Evolutionary conservation across 495 filamentous ascomycete genomes (phyloP).

Genomic region (Penicillium coprophilum): DNA sequence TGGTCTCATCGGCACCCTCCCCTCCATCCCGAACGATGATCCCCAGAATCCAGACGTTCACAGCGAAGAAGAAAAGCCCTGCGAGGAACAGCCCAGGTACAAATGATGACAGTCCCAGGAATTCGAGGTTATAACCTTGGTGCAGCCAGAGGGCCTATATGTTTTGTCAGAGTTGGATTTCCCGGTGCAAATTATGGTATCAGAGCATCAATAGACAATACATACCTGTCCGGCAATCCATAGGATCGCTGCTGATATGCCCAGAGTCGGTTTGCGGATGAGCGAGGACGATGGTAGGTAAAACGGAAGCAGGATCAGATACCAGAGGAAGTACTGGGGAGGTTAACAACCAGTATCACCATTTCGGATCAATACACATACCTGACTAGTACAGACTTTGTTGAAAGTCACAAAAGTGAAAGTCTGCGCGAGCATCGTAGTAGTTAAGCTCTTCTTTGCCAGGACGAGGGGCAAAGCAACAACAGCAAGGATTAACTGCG

Average conservation of each 20-base stretch:
- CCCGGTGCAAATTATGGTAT: neutral
- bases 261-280: conserved; percentile 54
- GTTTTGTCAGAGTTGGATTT: neutral
- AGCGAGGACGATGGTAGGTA: conserved; percentile 82
- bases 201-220: conserved; percentile 3
- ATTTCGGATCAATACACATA: conserved; percentile 34
- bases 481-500: conserved; percentile 77
- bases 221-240: conserved; percentile 71
- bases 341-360: neutral
- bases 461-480: conserved; percentile 72
- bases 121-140: conserved; percentile 85
- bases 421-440: conserved; percentile 96
- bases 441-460: conserved; percentile 79
- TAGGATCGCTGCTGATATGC: conserved; percentile 59
- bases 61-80: conserved; percentile 73
- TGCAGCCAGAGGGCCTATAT: conserved; percentile 77
- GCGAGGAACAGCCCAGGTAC: conserved; percentile 77
- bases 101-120: conserved; percentile 82
- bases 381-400: conserved; percentile 97
- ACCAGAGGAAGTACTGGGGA: conserved; percentile 93
- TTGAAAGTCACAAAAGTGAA: conserved; percentile 97
- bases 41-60: conserved; percentile 85
- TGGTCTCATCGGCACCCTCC: conserved; percentile 1
- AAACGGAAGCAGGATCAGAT: conserved; percentile 86
- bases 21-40: conserved; percentile 72